Conservation (phyloP, 108 stramenopile species). For the Cyclotella sp. region DNA sequence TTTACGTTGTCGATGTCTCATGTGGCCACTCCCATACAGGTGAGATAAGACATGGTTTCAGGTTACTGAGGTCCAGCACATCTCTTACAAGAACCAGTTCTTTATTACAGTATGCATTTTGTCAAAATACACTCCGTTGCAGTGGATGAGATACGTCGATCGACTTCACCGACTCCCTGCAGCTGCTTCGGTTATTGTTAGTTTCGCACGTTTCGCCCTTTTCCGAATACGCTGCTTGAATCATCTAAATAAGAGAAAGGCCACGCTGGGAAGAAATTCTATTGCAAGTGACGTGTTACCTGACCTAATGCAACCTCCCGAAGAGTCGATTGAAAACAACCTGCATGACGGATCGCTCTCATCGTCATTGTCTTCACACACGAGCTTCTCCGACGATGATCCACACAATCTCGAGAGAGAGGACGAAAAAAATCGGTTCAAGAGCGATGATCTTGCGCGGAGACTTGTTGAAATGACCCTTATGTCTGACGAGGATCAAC, state of each 20-base stretch:
- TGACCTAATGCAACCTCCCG: background rate
- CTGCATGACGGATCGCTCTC: background rate
- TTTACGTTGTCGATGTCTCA: constrained; percentile 24
- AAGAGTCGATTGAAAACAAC: too few relatives aligned
- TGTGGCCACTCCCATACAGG: constrained; percentile 41
- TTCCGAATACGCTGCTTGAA: constrained; percentile 4
- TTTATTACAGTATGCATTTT: background rate
- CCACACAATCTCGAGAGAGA: background rate
- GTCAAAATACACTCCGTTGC: background rate
- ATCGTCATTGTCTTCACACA: constrained; percentile 10
- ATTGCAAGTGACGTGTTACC: background rate
- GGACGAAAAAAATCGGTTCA: background rate
- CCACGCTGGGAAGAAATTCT: background rate
- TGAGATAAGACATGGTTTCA: constrained; percentile 4
- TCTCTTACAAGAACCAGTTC: background rate
- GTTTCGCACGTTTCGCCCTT: background rate
- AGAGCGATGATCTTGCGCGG: constrained; percentile 14
- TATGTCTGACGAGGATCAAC: constrained; percentile 26
- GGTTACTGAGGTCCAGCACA: background rate
- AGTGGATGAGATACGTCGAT: background rate
- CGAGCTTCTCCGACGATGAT: constrained; percentile 7
- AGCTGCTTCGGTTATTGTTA: constrained; percentile 5
- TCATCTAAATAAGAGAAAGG: background rate
- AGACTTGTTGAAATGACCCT: constrained; percentile 22
- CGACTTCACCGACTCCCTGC: background rate